A percentile compares a stretch with the other conserved stretches of the same genome.
Conservation (phyloP, 208 protist species). For the Jaenimonas drosophilae region DNA sequence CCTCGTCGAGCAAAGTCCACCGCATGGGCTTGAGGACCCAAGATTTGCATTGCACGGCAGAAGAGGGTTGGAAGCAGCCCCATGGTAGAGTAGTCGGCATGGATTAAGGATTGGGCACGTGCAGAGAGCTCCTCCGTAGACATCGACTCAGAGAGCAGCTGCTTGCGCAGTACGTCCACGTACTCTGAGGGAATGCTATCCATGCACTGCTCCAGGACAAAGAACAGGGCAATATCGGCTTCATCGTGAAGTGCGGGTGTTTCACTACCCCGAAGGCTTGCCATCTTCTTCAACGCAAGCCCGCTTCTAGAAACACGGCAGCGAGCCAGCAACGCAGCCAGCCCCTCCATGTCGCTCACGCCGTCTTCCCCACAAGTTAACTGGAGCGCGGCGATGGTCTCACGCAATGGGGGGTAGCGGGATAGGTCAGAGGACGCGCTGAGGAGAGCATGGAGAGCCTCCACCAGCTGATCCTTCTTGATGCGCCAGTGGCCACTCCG, state of each 20-base stretch:
- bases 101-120: conserved; percentile 2
- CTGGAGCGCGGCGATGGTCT: background rate
- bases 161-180: conserved; percentile 6
- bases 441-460: conserved; percentile 12
- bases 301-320: conserved; percentile 36
- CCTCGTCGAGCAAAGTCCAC: conserved; percentile 1
- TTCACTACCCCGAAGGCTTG: background rate
- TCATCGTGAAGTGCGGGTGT: conserved; percentile 3
- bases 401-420: background rate
- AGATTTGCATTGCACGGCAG: conserved; percentile 25
- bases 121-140: conserved; percentile 7
- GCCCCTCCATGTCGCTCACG: background rate
- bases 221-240: conserved; percentile 45
- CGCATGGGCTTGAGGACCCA: conserved; percentile 41
- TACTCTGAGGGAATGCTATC: conserved; percentile 34
- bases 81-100: conserved; percentile 8
- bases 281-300: conserved; percentile 21
- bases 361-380: background rate
- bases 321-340: conserved; percentile 20
- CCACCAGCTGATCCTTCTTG: conserved; percentile 27
- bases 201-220: conserved; percentile 65
- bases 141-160: conserved; percentile 7
- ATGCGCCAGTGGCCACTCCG: conserved; percentile 61
- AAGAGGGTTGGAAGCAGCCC: conserved; percentile 24
- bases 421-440: background rate